Evolutionary conservation across 495 filamentous ascomycete genomes (phyloP), one percentile per base, ranked within the genome.

Genomic region (Mytilinidion resinicola): DNA sequence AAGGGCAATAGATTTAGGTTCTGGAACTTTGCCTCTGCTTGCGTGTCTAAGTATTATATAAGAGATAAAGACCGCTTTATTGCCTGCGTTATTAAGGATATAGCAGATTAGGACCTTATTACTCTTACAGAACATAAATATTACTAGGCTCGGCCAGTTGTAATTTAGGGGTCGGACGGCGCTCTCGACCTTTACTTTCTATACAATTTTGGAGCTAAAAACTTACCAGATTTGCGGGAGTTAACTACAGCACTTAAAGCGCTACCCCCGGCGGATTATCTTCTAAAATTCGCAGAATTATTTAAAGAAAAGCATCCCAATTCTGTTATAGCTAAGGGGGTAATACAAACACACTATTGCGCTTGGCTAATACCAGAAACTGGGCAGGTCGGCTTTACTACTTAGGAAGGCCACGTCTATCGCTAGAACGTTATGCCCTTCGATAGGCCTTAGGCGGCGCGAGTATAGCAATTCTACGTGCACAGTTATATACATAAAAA

Each of bases 111-210:
- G 14, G 57, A 51, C 34, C 15, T 60, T n/a, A 41, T 60, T 11
- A 55, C 11, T 21, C 41, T 60, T 10, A 25, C 20, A 11, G 51
- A 48, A 30, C 55, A 55, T 43, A 51, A 60, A 33, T 4, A n/a
- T 12, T 41, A 50, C 9, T 51, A 60, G 20, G 42, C 51, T 2
- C 38, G 43, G 11, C 57, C 57, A 33, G 33, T 60, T 38, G 34
- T 60, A 4, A 33, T 60, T 41, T 51, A 60, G 20, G 51, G 57
- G 21, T 11, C 39, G 9, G 57, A 60, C 34, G 57, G 57, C 7
- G 51, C 12, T 34, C 57, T 60, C 17, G 51, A 60, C 37, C 38
- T 59, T 4, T 59, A 59, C 37, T 59, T 59, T 19, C 56, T 49
- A 25, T 59, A 56, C 49, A 17, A 54, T 8, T 55, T 55, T 20